Percentiles rank a stretch among this genome's conserved stretches.
Conservation (phyloP, 2,329 filamentous ascomycete species). For the Byssochlamys sp. region DNA sequence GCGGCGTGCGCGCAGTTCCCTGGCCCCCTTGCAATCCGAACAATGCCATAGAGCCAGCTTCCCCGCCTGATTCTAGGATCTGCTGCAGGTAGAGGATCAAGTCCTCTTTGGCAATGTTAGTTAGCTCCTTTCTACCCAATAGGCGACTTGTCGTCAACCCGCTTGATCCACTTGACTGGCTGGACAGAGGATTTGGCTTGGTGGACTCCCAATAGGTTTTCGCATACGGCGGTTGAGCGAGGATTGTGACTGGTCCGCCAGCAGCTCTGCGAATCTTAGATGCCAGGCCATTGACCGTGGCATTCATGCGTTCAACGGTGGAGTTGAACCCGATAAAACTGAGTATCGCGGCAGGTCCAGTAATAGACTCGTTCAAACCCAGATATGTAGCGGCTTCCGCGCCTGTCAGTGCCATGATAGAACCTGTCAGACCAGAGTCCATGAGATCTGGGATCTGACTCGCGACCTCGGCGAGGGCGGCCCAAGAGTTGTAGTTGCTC, state of each 20-base stretch:
- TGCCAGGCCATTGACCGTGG: constrained; percentile 10
- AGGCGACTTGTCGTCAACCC: constrained; percentile 26
- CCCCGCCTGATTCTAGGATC: constrained; percentile 10
- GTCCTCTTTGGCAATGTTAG: constrained; percentile 7
- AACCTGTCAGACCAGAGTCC: constrained; percentile 17
- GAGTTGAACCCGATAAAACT: constrained; percentile 18
- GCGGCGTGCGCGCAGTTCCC: constrained; percentile 2
- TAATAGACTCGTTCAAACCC: too few species aligned
- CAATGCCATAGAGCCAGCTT: constrained; percentile 13
- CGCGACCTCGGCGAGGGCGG: constrained; percentile 21
- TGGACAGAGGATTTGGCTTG: constrained; percentile 13
- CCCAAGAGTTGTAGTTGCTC: constrained; percentile 22
- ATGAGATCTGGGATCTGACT: constrained; percentile 20
- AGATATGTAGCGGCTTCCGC: neutral
- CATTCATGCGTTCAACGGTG: constrained; percentile 9
- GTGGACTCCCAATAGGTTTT: constrained; percentile 15
- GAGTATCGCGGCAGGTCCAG: too few species aligned
- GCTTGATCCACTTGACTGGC: constrained; percentile 19
- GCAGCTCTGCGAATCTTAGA: constrained; percentile 3
- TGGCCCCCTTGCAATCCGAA: constrained; percentile 17
- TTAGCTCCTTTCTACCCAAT: constrained; percentile 22
- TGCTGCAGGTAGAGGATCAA: constrained; percentile 6
- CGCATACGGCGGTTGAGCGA: neutral
- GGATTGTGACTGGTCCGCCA: neutral
- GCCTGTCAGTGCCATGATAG: constrained; percentile 16